Percentiles rank a stretch among this genome's conserved stretches.
These are phyloP conservation scores for Pseudognaphalium luteoalbum DNA, from an alignment of 129 eudicot species.

Conservation along the genomic window DNA sequence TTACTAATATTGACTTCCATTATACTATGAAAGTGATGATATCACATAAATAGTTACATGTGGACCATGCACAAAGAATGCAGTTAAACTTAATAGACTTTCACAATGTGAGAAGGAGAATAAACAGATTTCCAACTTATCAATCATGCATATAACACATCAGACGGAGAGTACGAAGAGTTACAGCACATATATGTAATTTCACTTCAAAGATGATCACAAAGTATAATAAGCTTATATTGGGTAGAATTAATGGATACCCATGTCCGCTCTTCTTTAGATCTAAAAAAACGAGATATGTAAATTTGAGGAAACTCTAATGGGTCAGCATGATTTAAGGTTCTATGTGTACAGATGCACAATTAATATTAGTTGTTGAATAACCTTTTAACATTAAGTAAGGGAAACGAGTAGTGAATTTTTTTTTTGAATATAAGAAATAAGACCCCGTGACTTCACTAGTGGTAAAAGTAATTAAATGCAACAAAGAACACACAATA, in stretches of 20 bases:
- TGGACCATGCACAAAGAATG: neutral
- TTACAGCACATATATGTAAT: neutral
- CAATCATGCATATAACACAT: slow-evolving; percentile 1
- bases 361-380: neutral
- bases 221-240: slow-evolving; percentile 5
- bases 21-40: neutral
- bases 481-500: no score
- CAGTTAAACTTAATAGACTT: neutral
- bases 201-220: neutral
- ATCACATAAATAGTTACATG: slow-evolving; percentile 12
- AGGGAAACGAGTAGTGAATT: neutral
- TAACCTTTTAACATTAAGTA: neutral
- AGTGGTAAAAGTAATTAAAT: no score
- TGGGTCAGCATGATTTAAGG: neutral
- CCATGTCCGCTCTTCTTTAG: neutral
- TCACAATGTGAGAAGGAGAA: neutral
- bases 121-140: slow-evolving; percentile 7
- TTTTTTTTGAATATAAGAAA: no score
- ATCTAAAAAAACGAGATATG: neutral
- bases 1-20: slow-evolving; percentile 22
- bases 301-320: neutral
- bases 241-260: neutral
- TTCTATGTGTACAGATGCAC: neutral
- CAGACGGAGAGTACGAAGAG: neutral
- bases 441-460: no score